Conservation (phyloP, 1,284 basidiomycete species). For the Anthracocystis panici-leucophaei region DNA sequence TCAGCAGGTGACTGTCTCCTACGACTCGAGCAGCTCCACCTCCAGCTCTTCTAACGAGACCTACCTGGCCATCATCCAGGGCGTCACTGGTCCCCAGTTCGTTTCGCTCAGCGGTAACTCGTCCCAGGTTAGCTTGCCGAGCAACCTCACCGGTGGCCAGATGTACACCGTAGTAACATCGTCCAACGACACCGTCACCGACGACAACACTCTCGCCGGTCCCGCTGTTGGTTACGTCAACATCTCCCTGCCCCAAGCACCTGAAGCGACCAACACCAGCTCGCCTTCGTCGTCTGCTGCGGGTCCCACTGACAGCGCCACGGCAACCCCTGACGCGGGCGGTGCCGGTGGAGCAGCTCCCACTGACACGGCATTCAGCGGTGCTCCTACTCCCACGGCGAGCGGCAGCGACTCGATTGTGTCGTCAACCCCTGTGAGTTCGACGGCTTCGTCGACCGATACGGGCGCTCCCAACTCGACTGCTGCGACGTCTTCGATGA, state of each 20-base stretch:
- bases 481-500: neutral
- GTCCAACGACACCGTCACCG: slow-evolving; percentile 29
- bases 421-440: slow-evolving; percentile 1
- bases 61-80: slow-evolving; percentile 51
- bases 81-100: slow-evolving; percentile 31
- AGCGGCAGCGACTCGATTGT: slow-evolving; percentile 29
- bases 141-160: slow-evolving; percentile 52
- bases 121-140: slow-evolving; percentile 29
- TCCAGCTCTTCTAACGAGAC: slow-evolving; percentile 1
- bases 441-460: slow-evolving; percentile 1
- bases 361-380: slow-evolving; percentile 7
- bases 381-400: slow-evolving; percentile 9
- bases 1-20: slow-evolving; percentile 41
- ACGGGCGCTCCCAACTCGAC: neutral
- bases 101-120: slow-evolving; percentile 16
- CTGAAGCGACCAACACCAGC: slow-evolving; percentile 28
- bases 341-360: slow-evolving; percentile 8
- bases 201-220: slow-evolving; percentile 54
- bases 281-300: slow-evolving; percentile 7
- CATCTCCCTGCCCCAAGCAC: slow-evolving; percentile 44
- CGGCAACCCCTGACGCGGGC: neutral
- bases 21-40: slow-evolving; percentile 24
- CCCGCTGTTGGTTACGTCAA: slow-evolving; percentile 44
- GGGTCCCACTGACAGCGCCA: neutral
- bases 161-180: slow-evolving; percentile 51